A percentile compares a stretch with the other conserved stretches of the same genome.
Evolutionary conservation across 345 rosid species (phyloP).

Genomic region (Salix koriyanagi): DNA sequence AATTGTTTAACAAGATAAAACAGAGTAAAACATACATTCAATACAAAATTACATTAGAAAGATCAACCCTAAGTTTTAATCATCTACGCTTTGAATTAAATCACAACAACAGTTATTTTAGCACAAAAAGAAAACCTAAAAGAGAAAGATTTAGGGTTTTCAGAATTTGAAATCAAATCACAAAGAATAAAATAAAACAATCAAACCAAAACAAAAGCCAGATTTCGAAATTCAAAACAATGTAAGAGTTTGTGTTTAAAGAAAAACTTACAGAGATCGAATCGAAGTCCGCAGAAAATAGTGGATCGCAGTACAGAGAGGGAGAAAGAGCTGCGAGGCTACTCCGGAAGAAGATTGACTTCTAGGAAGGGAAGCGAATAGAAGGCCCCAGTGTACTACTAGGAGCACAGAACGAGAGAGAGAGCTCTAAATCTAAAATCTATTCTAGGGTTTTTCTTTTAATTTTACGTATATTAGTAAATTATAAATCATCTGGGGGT

Average conservation of each 20-base stretch:
- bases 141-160: neutral
- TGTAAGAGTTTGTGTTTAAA: neutral
- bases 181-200: too few relatives aligned
- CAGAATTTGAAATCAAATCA: neutral
- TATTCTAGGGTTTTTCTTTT: neutral
- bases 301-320: neutral
- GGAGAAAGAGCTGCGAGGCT: neutral
- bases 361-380: too few relatives aligned
- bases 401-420: neutral
- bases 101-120: neutral
- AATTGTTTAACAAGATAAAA: too few relatives aligned
- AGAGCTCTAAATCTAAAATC: neutral
- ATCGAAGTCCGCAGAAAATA: neutral
- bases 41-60: neutral
- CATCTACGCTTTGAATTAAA: neutral
- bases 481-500: too few relatives aligned
- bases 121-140: neutral
- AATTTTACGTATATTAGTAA: too few relatives aligned
- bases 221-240: neutral
- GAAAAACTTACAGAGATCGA: neutral
- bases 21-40: neutral
- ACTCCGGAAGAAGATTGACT: neutral
- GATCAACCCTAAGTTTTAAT: neutral
- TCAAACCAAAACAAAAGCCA: neutral
- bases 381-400: neutral